phyloP scores from a whole-genome alignment of 257 asterid species.

The Nicotiana paniculata region DNA sequence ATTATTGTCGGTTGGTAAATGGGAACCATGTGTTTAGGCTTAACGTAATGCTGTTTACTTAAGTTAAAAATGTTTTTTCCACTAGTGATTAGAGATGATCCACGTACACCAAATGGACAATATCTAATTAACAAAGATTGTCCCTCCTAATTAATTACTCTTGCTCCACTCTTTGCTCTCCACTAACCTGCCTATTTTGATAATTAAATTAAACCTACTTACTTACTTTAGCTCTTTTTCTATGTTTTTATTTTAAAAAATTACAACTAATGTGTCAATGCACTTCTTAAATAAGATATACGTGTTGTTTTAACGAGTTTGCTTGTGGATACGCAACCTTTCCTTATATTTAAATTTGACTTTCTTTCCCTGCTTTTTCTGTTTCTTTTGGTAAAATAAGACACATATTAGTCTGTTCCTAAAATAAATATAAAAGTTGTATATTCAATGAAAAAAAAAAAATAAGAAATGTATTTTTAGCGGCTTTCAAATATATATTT shows the following conservation, averaged over 20 bases:
- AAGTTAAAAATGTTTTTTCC: background rate
- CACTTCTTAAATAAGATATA: background rate
- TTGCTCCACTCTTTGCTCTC: background rate
- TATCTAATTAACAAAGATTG: background rate
- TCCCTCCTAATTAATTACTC: background rate
- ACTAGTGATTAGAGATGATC: background rate
- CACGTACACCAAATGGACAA: background rate
- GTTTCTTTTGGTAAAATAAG: no score
- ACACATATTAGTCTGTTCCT: no score
- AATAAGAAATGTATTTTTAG: no score
- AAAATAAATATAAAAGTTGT: no score
- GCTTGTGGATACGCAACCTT: background rate
- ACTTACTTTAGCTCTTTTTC: background rate
- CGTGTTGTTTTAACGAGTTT: background rate
- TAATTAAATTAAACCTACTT: background rate
- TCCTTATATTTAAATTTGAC: background rate
- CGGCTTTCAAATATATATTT: no score
- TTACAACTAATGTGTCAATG: background rate
- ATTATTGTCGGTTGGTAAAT: background rate
- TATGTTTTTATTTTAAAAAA: background rate
- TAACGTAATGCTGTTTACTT: background rate
- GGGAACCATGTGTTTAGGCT: background rate
- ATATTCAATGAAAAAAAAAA: no score
- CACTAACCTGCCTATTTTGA: background rate
- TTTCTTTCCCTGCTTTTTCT: background rate